Evolutionary conservation across 2,329 filamentous ascomycete genomes (phyloP), one percentile per base, ranked within the genome.

Genomic region (Coniella vitis): DNA sequence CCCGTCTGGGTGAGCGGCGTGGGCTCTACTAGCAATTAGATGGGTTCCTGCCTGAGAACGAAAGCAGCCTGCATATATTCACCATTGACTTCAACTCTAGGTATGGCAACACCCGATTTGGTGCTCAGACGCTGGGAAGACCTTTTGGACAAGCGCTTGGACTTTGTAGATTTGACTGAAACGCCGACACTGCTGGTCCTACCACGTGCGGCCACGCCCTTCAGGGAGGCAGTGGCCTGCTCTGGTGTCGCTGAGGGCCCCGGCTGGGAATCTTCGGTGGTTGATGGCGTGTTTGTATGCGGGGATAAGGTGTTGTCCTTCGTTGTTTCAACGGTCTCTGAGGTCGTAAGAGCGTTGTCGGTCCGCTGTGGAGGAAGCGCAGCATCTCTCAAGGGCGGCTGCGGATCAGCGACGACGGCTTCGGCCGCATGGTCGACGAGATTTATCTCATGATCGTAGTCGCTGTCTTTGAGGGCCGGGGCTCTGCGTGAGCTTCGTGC

Each of bases 381-480:
- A 21, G 34, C 39, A 29, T 52, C 42, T 20, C 34, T 42, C 21
- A 32, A 48, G 38, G 34, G 43, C 22, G 39, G 19, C 34, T 45
- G 49, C 8, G 52, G 25, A 5, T 29, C 25, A 10, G 25, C 36
- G 14, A 38, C 47, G n/a, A 36, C 13, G 40, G 49, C 45, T 22
- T 45, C 49, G 31, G 53, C 61, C 54, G 59, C 71, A 48, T 72
- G 69, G 63, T 88, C 83, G 56, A 87, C 71, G 34, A 90, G 77
- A 56, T 63, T 68, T 60, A 90, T 90, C 63, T 83, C 81, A 65
- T 87, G 85, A 58, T 85, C 81, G 60, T 83, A 84, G 57, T 84
- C 79, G 61, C 67, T 69, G 55, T 82, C 78, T 62, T 75, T 74
- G 49, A 81, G 69, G 48, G 70, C 68, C 45, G 70, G 62, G 34